Conservation (phyloP, 192 early-diverging fungal species). For the Coemansia umbellata region DNA sequence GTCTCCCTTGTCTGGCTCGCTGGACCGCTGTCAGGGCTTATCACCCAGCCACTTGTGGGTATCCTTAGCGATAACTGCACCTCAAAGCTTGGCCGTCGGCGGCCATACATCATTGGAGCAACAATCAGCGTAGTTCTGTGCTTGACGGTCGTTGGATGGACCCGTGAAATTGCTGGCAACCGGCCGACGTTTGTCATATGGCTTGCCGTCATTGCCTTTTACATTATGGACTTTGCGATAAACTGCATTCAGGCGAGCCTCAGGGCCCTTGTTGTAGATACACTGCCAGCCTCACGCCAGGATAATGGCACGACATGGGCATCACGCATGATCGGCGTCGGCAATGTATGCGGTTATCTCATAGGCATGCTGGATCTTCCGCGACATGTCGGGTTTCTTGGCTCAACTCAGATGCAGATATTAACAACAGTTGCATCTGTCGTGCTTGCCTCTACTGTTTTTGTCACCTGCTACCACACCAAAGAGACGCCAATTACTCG, state of each 20-base stretch:
- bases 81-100: slow-evolving; percentile 67
- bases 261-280: slow-evolving; percentile 85
- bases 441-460: slow-evolving; percentile 55
- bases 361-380: slow-evolving; percentile 79
- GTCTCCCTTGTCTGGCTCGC: slow-evolving; percentile 95
- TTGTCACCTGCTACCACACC: slow-evolving; percentile 64
- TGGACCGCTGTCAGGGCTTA: slow-evolving; percentile 75
- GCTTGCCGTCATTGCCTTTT: slow-evolving; percentile 79
- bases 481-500: slow-evolving; percentile 48
- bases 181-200: slow-evolving; percentile 49
- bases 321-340: slow-evolving; percentile 76
- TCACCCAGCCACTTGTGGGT: slow-evolving; percentile 81
- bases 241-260: slow-evolving; percentile 83
- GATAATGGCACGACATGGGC: slow-evolving; percentile 81
- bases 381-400: slow-evolving; percentile 61
- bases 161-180: slow-evolving; percentile 60
- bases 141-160: slow-evolving; percentile 70
- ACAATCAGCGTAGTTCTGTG: slow-evolving; percentile 61
- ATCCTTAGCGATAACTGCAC: slow-evolving; percentile 76
- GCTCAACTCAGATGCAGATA: slow-evolving; percentile 73
- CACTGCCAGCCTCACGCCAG: slow-evolving; percentile 74
- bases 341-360: slow-evolving; percentile 83
- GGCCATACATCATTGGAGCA: slow-evolving; percentile 79
- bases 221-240: slow-evolving; percentile 89
- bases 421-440: slow-evolving; percentile 71